A percentile compares a stretch with the other conserved stretches of the same genome.
Conservation (phyloP, 2,329 filamentous ascomycete genomes). For the Aspergillus sp. region DNA sequence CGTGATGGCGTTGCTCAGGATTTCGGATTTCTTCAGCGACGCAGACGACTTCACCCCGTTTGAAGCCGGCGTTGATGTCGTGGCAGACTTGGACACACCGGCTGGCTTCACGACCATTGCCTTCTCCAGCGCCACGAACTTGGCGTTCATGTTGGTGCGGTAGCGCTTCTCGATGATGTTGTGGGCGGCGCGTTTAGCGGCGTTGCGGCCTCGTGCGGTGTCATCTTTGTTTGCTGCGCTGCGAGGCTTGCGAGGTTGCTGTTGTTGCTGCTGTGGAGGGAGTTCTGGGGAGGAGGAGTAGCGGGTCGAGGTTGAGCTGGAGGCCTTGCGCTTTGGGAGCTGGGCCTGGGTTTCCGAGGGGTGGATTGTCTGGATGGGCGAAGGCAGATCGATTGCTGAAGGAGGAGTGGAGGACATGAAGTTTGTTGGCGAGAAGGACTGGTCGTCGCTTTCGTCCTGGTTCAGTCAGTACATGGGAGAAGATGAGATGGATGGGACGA, state of each 20-base stretch:
- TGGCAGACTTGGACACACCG: constrained; percentile 2
- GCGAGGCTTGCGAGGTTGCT: constrained; percentile 20
- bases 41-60: constrained; percentile 24
- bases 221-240: neutral
- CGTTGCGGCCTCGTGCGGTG: constrained; percentile 28
- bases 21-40: constrained; percentile 40
- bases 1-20: constrained; percentile 36
- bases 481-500: constrained; percentile 10
- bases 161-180: constrained; percentile 45
- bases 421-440: constrained; percentile 29
- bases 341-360: neutral
- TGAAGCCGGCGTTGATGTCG: neutral
- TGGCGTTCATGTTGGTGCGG: constrained; percentile 45
- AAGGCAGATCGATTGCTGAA: constrained; percentile 1
- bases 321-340: neutral
- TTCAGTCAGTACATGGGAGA: neutral
- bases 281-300: constrained; percentile 33
- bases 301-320: constrained; percentile 9
- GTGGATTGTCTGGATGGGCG: neutral
- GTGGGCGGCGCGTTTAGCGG: constrained; percentile 42
- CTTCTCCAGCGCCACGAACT: constrained; percentile 41
- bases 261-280: constrained; percentile 17
- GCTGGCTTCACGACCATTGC: constrained; percentile 29
- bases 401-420: constrained; percentile 17
- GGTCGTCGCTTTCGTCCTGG: constrained; percentile 37